Base-by-base conservation (phyloP, 805 yeast species). In the Lipomyces chichibuensis region DNA sequence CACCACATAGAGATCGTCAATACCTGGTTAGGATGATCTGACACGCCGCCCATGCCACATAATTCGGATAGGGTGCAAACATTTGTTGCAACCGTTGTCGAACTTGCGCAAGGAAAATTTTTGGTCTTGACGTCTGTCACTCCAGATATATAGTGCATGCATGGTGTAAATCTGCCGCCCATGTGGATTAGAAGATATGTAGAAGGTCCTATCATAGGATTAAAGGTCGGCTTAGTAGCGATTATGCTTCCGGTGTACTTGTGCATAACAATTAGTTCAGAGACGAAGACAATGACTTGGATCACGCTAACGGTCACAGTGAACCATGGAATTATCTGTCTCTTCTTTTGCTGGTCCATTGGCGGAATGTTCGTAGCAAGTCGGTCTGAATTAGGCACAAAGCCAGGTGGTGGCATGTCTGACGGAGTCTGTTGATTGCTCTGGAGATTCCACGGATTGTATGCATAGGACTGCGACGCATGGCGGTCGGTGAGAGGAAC, bases 191-290 rank as follows among this genome's bases (percentile, higher is more conserved):
- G 82, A 0, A 61, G 79, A 72, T 87, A 87, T 0, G 88, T 78
- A 2, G 91, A 87, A 13, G 93, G 93, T 0, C 93, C 93, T 33
- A 89, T 75, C 92, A 89, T 88, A 5, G 92, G 93, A 74, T 89
- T 89, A 79, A 89, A 87, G 67, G 85, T 84, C 4, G 93, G 93
- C 71, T 87, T 76, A 0, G 90, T 86, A 74, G 87, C 91, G 67
- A 89, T 83, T 2, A 88, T 85, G 17, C 84, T 81, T 1, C 91
- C 90, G 0, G 92, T 88, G 56, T 85, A 78, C 5, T 75, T 72
- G 5, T 86, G 83, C 90, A 86, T 86, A 64, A 78, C 79, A 11
- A 80, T 83, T 46, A 89, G 76, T 75, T 89, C 92, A 13, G 83
- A 88, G 7, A 88, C 81, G 73, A 89, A 89, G 8, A 89, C 88